Evolutionary conservation across 306 rosid genomes (phyloP).

Genomic region (Prunus kanzakura): DNA sequence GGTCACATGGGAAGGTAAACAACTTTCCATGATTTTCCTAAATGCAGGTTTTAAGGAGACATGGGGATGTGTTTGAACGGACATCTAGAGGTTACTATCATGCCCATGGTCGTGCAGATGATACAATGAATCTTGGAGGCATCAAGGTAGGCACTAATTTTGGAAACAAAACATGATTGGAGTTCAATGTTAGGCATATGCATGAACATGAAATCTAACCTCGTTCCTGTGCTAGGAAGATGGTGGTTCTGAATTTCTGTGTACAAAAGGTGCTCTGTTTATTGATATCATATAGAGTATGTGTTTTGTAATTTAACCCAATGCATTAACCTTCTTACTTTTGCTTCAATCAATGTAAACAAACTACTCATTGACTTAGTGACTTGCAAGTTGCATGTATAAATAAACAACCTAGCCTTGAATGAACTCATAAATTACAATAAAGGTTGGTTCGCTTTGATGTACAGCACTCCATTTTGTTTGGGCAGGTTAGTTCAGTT

Average conservation of each 20-base stretch:
- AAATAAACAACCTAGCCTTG: not conserved
- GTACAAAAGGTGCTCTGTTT: not conserved
- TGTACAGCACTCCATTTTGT: slow-evolving; percentile 5
- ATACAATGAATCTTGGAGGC: slow-evolving; percentile 97
- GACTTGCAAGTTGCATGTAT: not conserved
- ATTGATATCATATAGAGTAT: not conserved
- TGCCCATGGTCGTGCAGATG: slow-evolving; percentile 97
- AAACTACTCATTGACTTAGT: not conserved
- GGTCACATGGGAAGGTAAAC: not conserved
- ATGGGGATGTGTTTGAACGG: slow-evolving; percentile 90
- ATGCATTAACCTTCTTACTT: not conserved
- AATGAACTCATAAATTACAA: not conserved
- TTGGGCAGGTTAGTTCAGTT: slow-evolving; percentile 83
- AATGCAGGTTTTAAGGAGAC: slow-evolving; percentile 77
- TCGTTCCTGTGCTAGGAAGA: not conserved
- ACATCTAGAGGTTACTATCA: slow-evolving; percentile 75
- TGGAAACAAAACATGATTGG: not conserved
- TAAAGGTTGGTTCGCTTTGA: not conserved
- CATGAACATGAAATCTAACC: slow-evolving; percentile 2
- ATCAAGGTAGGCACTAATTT: slow-evolving; percentile 63
- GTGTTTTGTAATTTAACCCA: not conserved
- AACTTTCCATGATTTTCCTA: slow-evolving; percentile 19
- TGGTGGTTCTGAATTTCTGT: not conserved
- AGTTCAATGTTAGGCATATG: not conserved
- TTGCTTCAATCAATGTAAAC: not conserved